Base-by-base conservation (phyloP, 208 protist genomes). In the Leishmania braziliensis region DNA sequence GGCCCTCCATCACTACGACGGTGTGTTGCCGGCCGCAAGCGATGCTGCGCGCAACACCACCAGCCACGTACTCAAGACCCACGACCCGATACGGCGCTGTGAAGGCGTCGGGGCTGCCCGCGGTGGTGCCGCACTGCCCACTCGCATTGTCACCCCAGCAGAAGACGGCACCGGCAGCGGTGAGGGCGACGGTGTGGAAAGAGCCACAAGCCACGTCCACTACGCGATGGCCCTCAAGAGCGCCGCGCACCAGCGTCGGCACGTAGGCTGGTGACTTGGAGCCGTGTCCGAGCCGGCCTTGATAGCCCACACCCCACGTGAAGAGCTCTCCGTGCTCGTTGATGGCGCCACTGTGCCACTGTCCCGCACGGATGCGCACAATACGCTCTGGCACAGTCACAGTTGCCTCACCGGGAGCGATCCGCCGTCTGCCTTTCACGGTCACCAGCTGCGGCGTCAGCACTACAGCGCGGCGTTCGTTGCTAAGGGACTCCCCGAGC, bases 111-210 rank as follows among this genome's bases (percentile, higher is more conserved):
- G 86, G 75, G 51, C 39, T 68, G 50, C 75, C 79, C 43, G 87
- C 76, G 62, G 73, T 89, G 20, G 88, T 84, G 23, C 92, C 94
- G 71, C 91, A 96, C 87, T 95, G 92, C 70, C 92, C 90, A 69
- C 85, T 91, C 16, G 88, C 88, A 75, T 97, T 97, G 85, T 97
- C 95, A 77, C 95, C 95, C 93, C 95, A 97, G 86, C 92, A 95
- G 84, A 93, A 97, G 23, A 97, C 88, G 1, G 70, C 78, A 18
- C 93, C 92, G 2, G 63, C n/a, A 39, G 83, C 73, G 18, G 95
- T 96, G 50, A 97, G 83, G 16, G 91, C 93, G 23, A 92, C 92
- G 50, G 93, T 96, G 86, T 97, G 91, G 75, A 96, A 96, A 16
- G 92, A 96, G 43, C 95, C 95, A 78, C 95, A 97, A 2, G 91